These are phyloP conservation scores for Plasmodium fragile DNA, from an alignment of 169 alveolate genomes.

Conservation along the genomic window DNA sequence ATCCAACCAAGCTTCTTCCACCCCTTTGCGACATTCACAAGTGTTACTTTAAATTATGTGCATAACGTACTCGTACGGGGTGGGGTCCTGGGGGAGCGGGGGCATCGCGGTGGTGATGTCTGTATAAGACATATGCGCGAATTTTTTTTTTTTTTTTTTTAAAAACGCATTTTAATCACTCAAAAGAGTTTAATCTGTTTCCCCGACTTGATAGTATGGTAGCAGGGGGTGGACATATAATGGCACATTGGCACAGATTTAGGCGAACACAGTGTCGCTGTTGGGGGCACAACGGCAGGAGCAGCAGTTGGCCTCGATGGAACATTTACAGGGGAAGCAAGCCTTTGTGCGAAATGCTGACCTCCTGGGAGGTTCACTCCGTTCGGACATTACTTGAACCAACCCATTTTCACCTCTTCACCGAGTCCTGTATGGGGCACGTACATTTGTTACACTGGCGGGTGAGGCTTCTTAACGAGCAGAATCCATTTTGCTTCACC, in stretches of 20 bases:
- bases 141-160: neutral
- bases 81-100: neutral
- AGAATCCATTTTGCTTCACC: neutral
- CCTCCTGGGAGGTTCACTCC: neutral
- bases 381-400: neutral
- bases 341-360: neutral
- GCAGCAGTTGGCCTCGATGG: neutral
- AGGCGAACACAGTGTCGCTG: neutral
- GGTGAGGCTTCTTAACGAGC: neutral
- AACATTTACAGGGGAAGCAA: neutral
- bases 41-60: slow-evolving; percentile 2
- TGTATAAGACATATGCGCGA: neutral
- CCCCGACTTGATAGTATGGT: neutral
- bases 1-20: neutral
- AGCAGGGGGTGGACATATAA: neutral
- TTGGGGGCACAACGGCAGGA: neutral
- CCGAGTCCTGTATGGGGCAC: neutral
- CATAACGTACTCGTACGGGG: neutral
- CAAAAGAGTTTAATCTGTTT: neutral
- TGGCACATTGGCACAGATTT: neutral
- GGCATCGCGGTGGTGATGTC: neutral
- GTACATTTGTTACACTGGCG: neutral
- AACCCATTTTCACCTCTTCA: neutral
- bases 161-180: slow-evolving; percentile 17
- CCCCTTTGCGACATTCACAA: neutral